Conservation (phyloP, 2,329 filamentous ascomycete species). For the Trichoderma atrobrunneum region DNA sequence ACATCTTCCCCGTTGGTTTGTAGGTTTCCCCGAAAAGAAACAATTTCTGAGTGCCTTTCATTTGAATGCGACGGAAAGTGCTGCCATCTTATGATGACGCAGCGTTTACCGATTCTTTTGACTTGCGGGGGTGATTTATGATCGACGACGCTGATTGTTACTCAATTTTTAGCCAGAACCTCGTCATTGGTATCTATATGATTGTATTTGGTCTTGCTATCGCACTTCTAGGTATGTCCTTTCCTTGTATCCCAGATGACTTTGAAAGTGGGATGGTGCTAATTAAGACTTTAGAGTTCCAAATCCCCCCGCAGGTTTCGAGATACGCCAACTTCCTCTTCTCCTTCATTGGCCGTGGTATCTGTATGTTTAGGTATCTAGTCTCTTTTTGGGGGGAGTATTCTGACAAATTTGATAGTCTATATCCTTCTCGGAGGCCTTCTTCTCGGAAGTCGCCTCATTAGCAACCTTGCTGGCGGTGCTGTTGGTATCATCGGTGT, state of each 20-base stretch:
- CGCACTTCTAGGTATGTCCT: slow-evolving; percentile 57
- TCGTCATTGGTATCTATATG: slow-evolving; percentile 82
- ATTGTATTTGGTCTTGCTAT: slow-evolving; percentile 85
- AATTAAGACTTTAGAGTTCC: slow-evolving; percentile 63
- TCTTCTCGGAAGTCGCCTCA: slow-evolving; percentile 64
- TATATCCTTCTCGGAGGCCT: slow-evolving; percentile 94
- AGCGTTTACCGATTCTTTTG: neutral
- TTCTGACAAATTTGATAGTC: slow-evolving; percentile 52
- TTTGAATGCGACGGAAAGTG: neutral
- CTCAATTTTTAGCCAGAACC: slow-evolving; percentile 32
- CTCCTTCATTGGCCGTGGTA: slow-evolving; percentile 91
- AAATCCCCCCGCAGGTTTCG: slow-evolving; percentile 88
- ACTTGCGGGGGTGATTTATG: neutral
- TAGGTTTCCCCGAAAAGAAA: slow-evolving; percentile 41
- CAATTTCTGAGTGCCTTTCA: neutral
- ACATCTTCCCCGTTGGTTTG: slow-evolving; percentile 63
- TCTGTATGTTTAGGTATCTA: slow-evolving; percentile 65
- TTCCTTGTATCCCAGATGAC: neutral
- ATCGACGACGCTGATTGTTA: neutral
- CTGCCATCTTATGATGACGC: neutral
- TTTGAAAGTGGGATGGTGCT: neutral
- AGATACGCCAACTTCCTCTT: slow-evolving; percentile 97
- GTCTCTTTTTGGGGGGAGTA: neutral
- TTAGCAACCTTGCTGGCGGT: slow-evolving; percentile 72
- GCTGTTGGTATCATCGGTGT: slow-evolving; percentile 77